phyloP scores from a whole-genome alignment of 2,329 filamentous ascomycete genomes.

The Nigrospora oryzae region DNA sequence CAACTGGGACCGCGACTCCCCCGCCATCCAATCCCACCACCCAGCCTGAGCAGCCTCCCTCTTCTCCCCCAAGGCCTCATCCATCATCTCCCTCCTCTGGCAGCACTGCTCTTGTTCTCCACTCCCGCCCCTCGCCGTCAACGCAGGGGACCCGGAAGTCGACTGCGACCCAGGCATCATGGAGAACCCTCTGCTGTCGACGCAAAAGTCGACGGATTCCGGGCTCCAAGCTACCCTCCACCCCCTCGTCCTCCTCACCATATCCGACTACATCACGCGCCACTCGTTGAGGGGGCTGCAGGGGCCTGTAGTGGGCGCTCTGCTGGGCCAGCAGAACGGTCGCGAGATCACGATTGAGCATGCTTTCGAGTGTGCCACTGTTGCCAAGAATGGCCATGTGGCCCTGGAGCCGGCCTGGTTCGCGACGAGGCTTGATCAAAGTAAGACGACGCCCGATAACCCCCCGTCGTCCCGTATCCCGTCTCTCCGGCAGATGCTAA shows the following conservation, averaged over 20 bases:
- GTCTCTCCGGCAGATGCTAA: conserved; percentile 5
- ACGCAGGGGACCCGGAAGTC: too few species aligned
- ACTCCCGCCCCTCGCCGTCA: too few species aligned
- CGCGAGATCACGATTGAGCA: conserved; percentile 87
- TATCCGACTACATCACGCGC: conserved; percentile 93
- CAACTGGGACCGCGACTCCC: too few species aligned
- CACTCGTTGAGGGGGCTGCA: conserved; percentile 70
- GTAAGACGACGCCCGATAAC: conserved; percentile 41
- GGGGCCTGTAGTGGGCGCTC: conserved; percentile 73
- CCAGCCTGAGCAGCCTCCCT: too few species aligned
- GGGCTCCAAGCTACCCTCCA: conserved; percentile 78
- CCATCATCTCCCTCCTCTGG: too few species aligned
- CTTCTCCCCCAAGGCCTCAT: too few species aligned
- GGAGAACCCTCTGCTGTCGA: conserved; percentile 57
- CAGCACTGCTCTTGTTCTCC: too few species aligned
- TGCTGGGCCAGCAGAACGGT: conserved; percentile 89
- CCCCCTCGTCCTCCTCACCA: conserved; percentile 88
- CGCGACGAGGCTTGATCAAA: conserved; percentile 69
- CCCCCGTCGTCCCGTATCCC: neutral
- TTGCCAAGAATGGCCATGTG: conserved; percentile 44
- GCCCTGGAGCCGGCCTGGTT: conserved; percentile 67
- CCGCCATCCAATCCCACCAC: too few species aligned
- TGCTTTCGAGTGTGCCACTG: conserved; percentile 73
- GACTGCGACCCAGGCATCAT: conserved; percentile 22
- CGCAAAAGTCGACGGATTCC: conserved; percentile 61